Percentiles rank a stretch among this genome's conserved stretches.
These are phyloP conservation scores for Aspergillus leporis DNA, from an alignment of 495 filamentous ascomycete genomes.

Conservation along the genomic window DNA sequence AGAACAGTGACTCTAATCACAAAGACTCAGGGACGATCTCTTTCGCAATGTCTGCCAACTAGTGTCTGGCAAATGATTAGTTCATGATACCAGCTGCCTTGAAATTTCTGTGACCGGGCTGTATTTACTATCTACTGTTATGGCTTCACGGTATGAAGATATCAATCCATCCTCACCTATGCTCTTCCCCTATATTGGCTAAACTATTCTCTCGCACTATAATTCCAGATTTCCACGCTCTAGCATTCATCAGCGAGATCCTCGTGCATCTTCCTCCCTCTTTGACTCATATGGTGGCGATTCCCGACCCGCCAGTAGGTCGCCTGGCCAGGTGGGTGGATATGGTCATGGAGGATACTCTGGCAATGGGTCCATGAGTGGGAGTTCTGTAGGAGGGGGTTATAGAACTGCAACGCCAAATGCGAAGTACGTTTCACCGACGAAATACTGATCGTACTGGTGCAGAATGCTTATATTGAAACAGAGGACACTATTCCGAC, in stretches of 20 bases:
- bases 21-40: not conserved
- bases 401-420: slow-evolving; percentile 81
- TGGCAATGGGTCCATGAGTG: slow-evolving; percentile 38
- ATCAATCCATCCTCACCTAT: not conserved
- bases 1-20: not conserved
- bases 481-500: slow-evolving; percentile 88
- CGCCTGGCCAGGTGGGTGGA: slow-evolving; percentile 51
- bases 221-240: slow-evolving; percentile 53
- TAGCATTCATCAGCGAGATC: slow-evolving; percentile 65
- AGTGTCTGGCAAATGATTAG: not conserved
- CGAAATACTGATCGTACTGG: not conserved
- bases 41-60: slow-evolving; percentile 2
- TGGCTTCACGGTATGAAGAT: slow-evolving; percentile 33
- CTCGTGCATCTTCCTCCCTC: slow-evolving; percentile 77
- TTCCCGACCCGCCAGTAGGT: slow-evolving; percentile 49
- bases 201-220: not conserved
- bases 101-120: not conserved
- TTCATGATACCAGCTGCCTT: not conserved
- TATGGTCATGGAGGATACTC: slow-evolving; percentile 63
- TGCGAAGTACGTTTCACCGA: slow-evolving; percentile 55
- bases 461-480: slow-evolving; percentile 13
- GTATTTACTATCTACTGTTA: slow-evolving; percentile 12
- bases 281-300: slow-evolving; percentile 82
- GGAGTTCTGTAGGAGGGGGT: slow-evolving; percentile 27
- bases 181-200: not conserved